These are phyloP conservation scores for Plasmodium falciparum DNA, from an alignment of 169 alveolate species.

Conservation along the genomic window DNA sequence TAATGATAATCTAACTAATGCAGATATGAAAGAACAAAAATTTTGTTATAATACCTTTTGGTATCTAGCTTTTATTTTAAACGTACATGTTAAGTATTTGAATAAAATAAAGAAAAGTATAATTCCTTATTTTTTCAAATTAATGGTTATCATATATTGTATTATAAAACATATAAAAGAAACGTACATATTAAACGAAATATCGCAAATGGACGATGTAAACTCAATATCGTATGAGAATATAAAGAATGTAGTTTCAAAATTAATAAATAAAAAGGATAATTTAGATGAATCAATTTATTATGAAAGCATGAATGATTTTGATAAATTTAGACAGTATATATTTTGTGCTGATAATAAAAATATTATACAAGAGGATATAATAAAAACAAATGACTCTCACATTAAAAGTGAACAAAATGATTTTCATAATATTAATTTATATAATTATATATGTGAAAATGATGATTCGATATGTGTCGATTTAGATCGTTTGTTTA, in stretches of 20 bases:
- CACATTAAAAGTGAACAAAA: background rate
- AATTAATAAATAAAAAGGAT: constrained; percentile 5
- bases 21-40: constrained; percentile 22
- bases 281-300: background rate
- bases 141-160: constrained; percentile 57
- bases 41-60: constrained; percentile 53
- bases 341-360: constrained; percentile 27
- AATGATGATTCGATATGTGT: constrained; percentile 38
- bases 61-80: constrained; percentile 65
- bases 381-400: background rate
- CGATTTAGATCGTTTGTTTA: constrained; percentile 37
- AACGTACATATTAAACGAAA: constrained; percentile 22
- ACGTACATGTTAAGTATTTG: constrained; percentile 29
- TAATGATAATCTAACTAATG: background rate
- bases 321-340: constrained; percentile 28
- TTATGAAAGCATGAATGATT: background rate
- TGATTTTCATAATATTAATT: background rate
- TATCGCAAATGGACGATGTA: constrained; percentile 1
- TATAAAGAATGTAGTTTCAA: constrained; percentile 32
- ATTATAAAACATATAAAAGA: constrained; percentile 28
- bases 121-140: constrained; percentile 52
- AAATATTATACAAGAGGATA: too few species aligned
- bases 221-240: constrained; percentile 41
- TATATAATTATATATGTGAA: constrained; percentile 53
- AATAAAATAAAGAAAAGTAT: constrained; percentile 42